Percentiles rank a stretch among this genome's conserved stretches.
Evolutionary conservation across 331 rosid genomes (phyloP).

Genomic region (Pyracantha coccinea): DNA sequence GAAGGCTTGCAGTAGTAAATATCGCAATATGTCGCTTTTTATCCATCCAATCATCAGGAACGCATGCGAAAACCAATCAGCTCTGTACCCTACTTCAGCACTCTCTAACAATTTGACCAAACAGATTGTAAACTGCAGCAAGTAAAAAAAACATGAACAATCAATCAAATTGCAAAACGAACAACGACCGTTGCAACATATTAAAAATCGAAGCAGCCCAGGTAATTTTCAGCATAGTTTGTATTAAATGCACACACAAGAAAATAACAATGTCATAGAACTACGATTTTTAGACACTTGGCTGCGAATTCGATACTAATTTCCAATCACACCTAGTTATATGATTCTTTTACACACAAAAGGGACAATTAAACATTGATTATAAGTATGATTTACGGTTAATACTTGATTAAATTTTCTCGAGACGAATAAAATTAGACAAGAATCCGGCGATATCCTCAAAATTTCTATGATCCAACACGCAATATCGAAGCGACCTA

Average conservation of each 20-base stretch:
- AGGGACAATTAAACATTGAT: background rate
- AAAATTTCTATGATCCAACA: background rate
- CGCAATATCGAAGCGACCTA: background rate
- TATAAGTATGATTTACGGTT: background rate
- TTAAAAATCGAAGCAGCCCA: background rate
- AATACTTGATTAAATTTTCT: background rate
- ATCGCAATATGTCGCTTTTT: slow-evolving; percentile 62
- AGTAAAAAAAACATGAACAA: background rate
- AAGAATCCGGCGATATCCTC: too few relatives aligned
- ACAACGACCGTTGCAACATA: background rate
- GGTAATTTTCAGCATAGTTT: background rate
- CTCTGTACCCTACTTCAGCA: background rate
- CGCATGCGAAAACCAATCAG: slow-evolving; percentile 3
- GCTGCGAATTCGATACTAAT: background rate
- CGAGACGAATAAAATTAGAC: background rate
- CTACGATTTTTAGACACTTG: background rate
- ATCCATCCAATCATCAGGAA: slow-evolving; percentile 42
- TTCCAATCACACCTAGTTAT: background rate
- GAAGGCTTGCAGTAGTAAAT: slow-evolving; percentile 98
- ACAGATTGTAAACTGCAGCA: background rate
- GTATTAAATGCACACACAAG: background rate
- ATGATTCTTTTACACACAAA: background rate
- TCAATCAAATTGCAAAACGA: background rate
- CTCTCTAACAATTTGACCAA: background rate
- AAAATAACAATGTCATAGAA: background rate